phyloP scores from a whole-genome alignment of 495 filamentous ascomycete species.

The Penicillium herquei region DNA sequence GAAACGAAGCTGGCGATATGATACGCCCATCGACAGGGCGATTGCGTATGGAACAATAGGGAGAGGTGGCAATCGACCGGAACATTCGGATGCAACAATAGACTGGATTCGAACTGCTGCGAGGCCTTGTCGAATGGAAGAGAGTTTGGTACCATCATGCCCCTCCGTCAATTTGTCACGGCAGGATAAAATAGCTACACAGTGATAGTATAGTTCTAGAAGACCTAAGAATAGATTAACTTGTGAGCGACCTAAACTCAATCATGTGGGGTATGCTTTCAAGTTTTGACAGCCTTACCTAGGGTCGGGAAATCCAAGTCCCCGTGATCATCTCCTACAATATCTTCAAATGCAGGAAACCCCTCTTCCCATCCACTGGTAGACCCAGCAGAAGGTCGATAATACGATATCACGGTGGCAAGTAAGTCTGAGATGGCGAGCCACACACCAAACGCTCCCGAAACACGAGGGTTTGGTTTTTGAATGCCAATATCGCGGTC shows the following conservation, averaged over 20 bases:
- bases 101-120: constrained; percentile 64
- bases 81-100: constrained; percentile 53
- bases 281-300: constrained; percentile 14
- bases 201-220: constrained; percentile 68
- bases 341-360: constrained; percentile 66
- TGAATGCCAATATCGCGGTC: constrained; percentile 59
- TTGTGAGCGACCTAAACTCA: neutral
- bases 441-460: constrained; percentile 51
- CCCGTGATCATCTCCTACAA: constrained; percentile 51
- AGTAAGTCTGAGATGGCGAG: constrained; percentile 53
- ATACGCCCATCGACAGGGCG: constrained; percentile 64
- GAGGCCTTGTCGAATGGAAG: constrained; percentile 60
- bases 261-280: neutral
- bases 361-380: constrained; percentile 54
- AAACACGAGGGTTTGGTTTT: constrained; percentile 19
- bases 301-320: constrained; percentile 31
- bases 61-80: constrained; percentile 52
- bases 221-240: constrained; percentile 40
- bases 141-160: constrained; percentile 38
- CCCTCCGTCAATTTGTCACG: constrained; percentile 39
- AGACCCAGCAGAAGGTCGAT: constrained; percentile 52
- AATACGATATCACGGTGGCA: constrained; percentile 65
- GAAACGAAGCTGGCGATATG: constrained; percentile 68
- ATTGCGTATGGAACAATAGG: constrained; percentile 70
- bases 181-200: constrained; percentile 61